Conservation (phyloP, 441 rosid species). For the Euphorbia celastroides region DNA sequence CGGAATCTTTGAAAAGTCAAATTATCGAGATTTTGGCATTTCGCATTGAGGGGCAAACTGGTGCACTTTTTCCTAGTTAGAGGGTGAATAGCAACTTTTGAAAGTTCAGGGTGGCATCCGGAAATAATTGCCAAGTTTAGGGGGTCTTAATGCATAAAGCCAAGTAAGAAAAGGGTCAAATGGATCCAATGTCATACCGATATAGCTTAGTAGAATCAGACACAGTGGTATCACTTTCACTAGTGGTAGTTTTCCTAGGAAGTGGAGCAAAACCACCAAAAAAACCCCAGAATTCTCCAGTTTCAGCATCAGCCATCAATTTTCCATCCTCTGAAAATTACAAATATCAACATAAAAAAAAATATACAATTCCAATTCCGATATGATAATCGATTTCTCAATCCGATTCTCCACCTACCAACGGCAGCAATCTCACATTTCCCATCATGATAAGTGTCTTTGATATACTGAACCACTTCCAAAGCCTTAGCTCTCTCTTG, state of each 20-base stretch:
- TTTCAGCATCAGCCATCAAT: conserved; percentile 98
- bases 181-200: conserved; percentile 38
- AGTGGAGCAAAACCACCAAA: conserved; percentile 99
- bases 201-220: conserved; percentile 50
- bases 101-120: too few relatives aligned
- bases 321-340: conserved; percentile 89
- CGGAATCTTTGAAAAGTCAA: too few relatives aligned
- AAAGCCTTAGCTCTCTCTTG: conserved; percentile 99
- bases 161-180: not conserved
- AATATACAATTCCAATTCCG: not conserved
- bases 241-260: conserved; percentile 59
- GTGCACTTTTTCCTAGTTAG: too few relatives aligned
- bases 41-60: too few relatives aligned
- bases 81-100: too few relatives aligned
- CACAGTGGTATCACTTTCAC: conserved; percentile 41
- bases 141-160: too few relatives aligned
- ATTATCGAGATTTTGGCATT: too few relatives aligned
- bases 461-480: conserved; percentile 90
- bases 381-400: conserved; percentile 17
- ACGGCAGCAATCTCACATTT: conserved; percentile 84
- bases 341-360: conserved; percentile 15
- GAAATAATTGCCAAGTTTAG: too few relatives aligned
- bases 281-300: conserved; percentile 96
- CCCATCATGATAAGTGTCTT: conserved; percentile 90
- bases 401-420: conserved; percentile 48